A percentile compares a stretch with the other conserved stretches of the same genome.
phyloP scores from a whole-genome alignment of 164 flowering plant species.

The Aristolochia fimbriata region DNA sequence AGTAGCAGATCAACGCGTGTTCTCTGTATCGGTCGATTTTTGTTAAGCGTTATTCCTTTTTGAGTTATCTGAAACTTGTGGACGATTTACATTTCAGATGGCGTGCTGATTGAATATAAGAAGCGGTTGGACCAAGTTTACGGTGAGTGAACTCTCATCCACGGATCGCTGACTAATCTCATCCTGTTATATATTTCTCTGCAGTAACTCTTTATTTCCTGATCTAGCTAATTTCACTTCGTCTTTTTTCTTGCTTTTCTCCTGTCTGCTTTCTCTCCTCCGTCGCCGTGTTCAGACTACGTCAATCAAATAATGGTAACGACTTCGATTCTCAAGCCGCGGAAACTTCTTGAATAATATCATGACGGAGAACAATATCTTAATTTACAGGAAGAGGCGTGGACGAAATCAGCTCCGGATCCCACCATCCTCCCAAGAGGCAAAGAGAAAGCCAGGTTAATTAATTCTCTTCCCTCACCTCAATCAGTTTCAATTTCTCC shows the following conservation, averaged over 20 bases:
- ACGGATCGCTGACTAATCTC: not conserved
- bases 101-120: conserved; percentile 83
- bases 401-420: conserved; percentile 40
- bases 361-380: too few relatives aligned
- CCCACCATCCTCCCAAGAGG: conserved; percentile 77
- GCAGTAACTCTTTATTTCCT: too few relatives aligned
- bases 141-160: conserved; percentile 30
- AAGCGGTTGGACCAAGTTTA: conserved; percentile 78
- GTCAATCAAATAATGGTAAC: conserved; percentile 67
- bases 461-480: not conserved
- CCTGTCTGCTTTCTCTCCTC: not conserved
- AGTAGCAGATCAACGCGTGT: not conserved
- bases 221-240: too few relatives aligned
- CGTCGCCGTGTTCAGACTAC: conserved; percentile 44
- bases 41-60: not conserved
- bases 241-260: not conserved
- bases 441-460: conserved; percentile 79
- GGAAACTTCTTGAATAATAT: too few relatives aligned
- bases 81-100: conserved; percentile 39
- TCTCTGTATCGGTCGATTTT: not conserved
- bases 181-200: too few relatives aligned
- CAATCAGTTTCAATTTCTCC: too few relatives aligned
- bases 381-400: conserved; percentile 56
- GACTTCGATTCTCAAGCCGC: too few relatives aligned
- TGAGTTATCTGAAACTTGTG: not conserved